phyloP scores from a whole-genome alignment of 768 basidiomycete species.

The Gymnopilus dilepis region DNA sequence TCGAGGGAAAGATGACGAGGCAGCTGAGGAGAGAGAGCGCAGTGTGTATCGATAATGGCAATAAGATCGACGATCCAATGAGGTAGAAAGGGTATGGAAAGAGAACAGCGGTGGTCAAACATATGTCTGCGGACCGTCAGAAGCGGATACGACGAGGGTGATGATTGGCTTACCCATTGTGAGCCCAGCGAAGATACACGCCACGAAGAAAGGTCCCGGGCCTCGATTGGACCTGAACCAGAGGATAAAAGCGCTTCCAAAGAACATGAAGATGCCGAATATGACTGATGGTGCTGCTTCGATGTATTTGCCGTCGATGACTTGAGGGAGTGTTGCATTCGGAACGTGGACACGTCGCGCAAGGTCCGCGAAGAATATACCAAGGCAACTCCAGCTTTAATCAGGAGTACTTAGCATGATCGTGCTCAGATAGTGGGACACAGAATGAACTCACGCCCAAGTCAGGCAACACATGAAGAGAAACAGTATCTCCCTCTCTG shows the following conservation, averaged over 20 bases:
- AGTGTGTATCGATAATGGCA: slow-evolving; percentile 66
- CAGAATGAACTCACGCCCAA: slow-evolving; percentile 60
- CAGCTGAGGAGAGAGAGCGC: slow-evolving; percentile 58
- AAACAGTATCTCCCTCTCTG: slow-evolving; percentile 68
- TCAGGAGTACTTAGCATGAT: not conserved
- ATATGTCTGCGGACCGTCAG: slow-evolving; percentile 51
- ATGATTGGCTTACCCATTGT: slow-evolving; percentile 48
- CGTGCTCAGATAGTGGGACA: not conserved
- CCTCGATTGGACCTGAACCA: slow-evolving; percentile 65
- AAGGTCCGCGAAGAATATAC: slow-evolving; percentile 63
- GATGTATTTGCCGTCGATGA: slow-evolving; percentile 59
- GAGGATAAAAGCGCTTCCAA: slow-evolving; percentile 62
- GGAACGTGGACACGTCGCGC: slow-evolving; percentile 51
- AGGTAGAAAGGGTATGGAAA: slow-evolving; percentile 71
- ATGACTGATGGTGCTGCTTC: slow-evolving; percentile 69
- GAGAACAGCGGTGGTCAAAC: slow-evolving; percentile 60
- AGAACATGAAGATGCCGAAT: slow-evolving; percentile 64
- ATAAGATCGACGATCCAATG: slow-evolving; percentile 56
- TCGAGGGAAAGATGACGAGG: slow-evolving; percentile 64
- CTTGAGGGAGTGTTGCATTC: slow-evolving; percentile 40
- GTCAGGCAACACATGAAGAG: slow-evolving; percentile 51
- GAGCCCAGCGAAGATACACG: slow-evolving; percentile 64
- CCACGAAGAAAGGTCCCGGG: slow-evolving; percentile 66
- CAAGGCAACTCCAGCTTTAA: slow-evolving; percentile 68
- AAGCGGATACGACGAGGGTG: not conserved